Base-by-base conservation (phyloP, 1,284 basidiomycete species). In the Ustilago sp. region DNA sequence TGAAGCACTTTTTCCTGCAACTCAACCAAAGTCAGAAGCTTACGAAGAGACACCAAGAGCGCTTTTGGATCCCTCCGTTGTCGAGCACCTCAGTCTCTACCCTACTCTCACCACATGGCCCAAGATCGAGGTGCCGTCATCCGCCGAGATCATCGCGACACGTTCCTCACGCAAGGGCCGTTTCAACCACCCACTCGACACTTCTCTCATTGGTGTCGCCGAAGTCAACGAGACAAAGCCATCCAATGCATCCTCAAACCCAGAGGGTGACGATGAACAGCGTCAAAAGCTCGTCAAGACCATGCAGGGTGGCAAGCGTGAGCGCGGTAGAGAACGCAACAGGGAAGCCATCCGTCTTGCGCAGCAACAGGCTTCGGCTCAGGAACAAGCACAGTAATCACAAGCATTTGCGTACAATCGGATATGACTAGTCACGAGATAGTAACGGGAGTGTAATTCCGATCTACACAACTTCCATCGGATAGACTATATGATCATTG, bases 21-120 rank as follows among this genome's bases (percentile, higher is more conserved):
- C 60, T 19, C 19, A 64, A 59, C 61, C 66, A 8, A 68, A 36
- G 39, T 34, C 54, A 17, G 23, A 31, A 19, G 41, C 51, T 23
- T 54, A 43, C 12, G 59, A 68, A 8, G 53, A 43, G 19, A 38
- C 32, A 15, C 52, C 60, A 13, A 61, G 59, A 45, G 68, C 68
- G 6, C 61, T 68, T 17, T 38, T 79, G 32, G 77, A 79, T 11
- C 45, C 51, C 12, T 66, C 71, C 0, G 52, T 61, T 23, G 70
- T 79, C 8, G 77, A 77, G 43, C 53, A 78, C 47, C 72, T 80
- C 51, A 57, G 71, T 50, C 58, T 80, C 41, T 82, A 82, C 54
- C 69, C 79, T 2, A 67, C 77, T 9, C 64, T 82, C 13, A 79
- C 73, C 48, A 82, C 77, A 4, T 80, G 79, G 79, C 80, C 80